Evolutionary conservation across 768 basidiomycete genomes (phyloP).

Genomic region (Glaciozyma antarctica): DNA sequence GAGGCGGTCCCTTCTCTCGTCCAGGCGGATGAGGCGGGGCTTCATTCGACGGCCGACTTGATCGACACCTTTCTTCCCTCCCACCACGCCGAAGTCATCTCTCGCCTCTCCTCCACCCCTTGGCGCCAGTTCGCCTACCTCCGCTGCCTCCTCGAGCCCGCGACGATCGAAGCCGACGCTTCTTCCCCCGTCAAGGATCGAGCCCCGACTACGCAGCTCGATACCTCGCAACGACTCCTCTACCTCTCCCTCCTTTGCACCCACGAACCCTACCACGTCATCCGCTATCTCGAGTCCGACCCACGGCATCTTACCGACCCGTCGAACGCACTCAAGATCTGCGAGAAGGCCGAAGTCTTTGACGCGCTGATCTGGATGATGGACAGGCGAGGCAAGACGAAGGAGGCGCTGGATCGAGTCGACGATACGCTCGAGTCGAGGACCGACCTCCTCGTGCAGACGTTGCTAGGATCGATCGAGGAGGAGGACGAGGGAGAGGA

Average conservation of each 20-base stretch:
- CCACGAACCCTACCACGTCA: constrained; percentile 56
- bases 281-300: constrained; percentile 38
- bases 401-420: constrained; percentile 58
- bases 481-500: constrained; percentile 7
- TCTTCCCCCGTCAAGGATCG: constrained; percentile 1
- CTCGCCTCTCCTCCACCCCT: constrained; percentile 46
- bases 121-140: constrained; percentile 66
- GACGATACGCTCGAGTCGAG: constrained; percentile 41
- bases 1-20: constrained; percentile 59
- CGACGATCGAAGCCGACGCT: constrained; percentile 20
- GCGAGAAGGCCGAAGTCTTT: constrained; percentile 57
- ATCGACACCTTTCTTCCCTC: constrained; percentile 60
- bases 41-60: constrained; percentile 61
- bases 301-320: neutral
- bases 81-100: constrained; percentile 58
- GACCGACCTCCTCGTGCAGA: constrained; percentile 26
- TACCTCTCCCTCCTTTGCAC: constrained; percentile 67
- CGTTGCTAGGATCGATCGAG: constrained; percentile 2
- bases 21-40: constrained; percentile 42
- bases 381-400: constrained; percentile 55
- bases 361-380: constrained; percentile 76
- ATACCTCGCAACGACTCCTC: constrained; percentile 47
- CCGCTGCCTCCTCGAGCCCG: constrained; percentile 56
- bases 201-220: constrained; percentile 39
- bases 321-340: constrained; percentile 40